Evolutionary conservation across 306 rosid species (phyloP).

Genomic region (Trichosanthes truncata): DNA sequence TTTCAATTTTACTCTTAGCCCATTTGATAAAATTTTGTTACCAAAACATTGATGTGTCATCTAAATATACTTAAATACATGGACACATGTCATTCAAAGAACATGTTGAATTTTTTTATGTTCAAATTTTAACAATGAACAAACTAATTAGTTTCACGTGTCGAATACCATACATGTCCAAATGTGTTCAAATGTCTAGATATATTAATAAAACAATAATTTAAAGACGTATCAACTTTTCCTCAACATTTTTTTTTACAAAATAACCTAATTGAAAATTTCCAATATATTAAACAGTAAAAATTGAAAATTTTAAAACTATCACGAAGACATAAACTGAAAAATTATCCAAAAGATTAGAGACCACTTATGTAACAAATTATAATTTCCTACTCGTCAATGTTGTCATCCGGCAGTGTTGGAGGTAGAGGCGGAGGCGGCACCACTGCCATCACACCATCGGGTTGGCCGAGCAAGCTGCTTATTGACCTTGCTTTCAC

Average conservation of each 20-base stretch:
- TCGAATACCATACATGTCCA: background rate
- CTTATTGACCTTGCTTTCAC: conserved; percentile 86
- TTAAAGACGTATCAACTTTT: background rate
- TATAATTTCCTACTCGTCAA: background rate
- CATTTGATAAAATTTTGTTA: no score
- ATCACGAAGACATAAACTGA: background rate
- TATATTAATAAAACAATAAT: background rate
- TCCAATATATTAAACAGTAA: background rate
- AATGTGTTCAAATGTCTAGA: background rate
- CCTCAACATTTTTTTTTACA: background rate
- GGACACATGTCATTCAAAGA: no score
- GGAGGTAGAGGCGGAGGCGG: background rate
- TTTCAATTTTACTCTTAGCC: no score
- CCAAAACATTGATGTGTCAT: no score
- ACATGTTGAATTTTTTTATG: no score
- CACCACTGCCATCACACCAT: conserved; percentile 15
- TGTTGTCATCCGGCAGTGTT: background rate
- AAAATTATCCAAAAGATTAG: background rate
- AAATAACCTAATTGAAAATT: background rate
- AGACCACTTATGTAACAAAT: background rate
- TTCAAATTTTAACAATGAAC: no score
- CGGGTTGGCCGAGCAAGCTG: conserved; percentile 76
- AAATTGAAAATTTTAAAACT: background rate
- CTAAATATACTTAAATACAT: no score
- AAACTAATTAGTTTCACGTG: no score